Base-by-base conservation (phyloP, 192 early-diverging fungal species). In the Lunasporangiospora selenospora region DNA sequence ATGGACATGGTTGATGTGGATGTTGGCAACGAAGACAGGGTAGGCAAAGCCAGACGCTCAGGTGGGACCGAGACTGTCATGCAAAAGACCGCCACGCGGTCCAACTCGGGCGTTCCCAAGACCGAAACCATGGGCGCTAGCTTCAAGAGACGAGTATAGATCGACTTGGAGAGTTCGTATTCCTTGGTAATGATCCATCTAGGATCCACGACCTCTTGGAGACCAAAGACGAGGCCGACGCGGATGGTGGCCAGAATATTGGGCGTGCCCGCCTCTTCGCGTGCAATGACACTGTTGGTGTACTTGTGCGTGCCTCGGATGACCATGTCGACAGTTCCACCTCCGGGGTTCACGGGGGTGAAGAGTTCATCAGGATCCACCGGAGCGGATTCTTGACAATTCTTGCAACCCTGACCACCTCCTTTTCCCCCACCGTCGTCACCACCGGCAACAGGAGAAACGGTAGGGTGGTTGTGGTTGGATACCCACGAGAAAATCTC, bases 231-330 rank as follows among this genome's bases (percentile, higher is more conserved):
- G 24, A 75, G 18, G 15, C 67, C 75, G 26, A 39, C 51, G 1
- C 75, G 54, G 34, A 76, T 76, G 23, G 69, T 13, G 26, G 34
- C 75, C n/a, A 76, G 12, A n/a, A 76, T 60, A 15, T 50, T 52
- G 10, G 75, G 75, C 10, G 75, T 75, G 1, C 75, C 75, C 13
- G 75, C 67, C 48, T 76, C 75, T 26, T 75, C 67, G 36, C 67
- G 43, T 19, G 43, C 30, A 41, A 36, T 40, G 3, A 33, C 15
- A 18, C 39, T 46, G 27, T 32, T 36, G 31, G 61, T 21, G 29
- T 53, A 65, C 21, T 60, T 23, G 12, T 45, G 18, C 16, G 6
- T 30, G 18, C 15, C 54, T 6, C 12, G 27, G 19, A 48, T 47
- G 26, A 76, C 58, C 24, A 53, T 56, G 11, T 43, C 57, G 9